These are phyloP conservation scores for Pythium aquatile DNA, from an alignment of 352 stramenopile genomes.

Conservation along the genomic window DNA sequence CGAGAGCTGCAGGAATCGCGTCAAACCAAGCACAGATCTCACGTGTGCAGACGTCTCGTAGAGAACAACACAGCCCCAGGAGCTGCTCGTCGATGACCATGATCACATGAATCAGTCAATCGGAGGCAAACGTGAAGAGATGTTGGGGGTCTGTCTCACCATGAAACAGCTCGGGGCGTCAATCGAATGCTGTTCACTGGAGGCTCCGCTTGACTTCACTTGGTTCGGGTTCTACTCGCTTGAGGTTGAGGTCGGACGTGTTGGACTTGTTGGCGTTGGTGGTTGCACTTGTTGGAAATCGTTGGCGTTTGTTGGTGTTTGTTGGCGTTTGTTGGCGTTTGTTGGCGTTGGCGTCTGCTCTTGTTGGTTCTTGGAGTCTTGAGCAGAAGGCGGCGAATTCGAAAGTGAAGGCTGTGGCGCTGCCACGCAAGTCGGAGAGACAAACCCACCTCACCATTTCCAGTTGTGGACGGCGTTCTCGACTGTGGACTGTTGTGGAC, in stretches of 20 bases:
- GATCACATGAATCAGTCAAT: background rate
- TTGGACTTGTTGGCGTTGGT: background rate
- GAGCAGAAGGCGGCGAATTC: conserved; percentile 9
- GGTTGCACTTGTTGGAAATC: background rate
- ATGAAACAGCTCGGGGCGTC: background rate
- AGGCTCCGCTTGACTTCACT: background rate
- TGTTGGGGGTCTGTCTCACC: background rate
- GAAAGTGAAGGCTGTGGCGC: conserved; percentile 10
- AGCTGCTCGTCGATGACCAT: conserved; percentile 10
- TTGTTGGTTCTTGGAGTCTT: conserved; percentile 12
- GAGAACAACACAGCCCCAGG: conserved; percentile 9
- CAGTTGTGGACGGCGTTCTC: background rate
- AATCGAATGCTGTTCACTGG: background rate
- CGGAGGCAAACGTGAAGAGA: background rate
- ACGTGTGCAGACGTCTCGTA: conserved; percentile 10
- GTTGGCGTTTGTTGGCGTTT: background rate
- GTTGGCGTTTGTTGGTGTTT: background rate
- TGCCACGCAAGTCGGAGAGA: background rate
- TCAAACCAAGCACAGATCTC: conserved; percentile 11
- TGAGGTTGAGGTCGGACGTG: background rate
- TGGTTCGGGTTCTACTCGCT: background rate
- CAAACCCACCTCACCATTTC: background rate
- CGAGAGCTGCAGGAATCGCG: conserved; percentile 18
- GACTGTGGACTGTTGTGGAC: background rate
- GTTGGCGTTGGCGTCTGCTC: background rate